Conservation (phyloP, 148 eudicot genomes). For the Amaranthus hypochondriacus region DNA sequence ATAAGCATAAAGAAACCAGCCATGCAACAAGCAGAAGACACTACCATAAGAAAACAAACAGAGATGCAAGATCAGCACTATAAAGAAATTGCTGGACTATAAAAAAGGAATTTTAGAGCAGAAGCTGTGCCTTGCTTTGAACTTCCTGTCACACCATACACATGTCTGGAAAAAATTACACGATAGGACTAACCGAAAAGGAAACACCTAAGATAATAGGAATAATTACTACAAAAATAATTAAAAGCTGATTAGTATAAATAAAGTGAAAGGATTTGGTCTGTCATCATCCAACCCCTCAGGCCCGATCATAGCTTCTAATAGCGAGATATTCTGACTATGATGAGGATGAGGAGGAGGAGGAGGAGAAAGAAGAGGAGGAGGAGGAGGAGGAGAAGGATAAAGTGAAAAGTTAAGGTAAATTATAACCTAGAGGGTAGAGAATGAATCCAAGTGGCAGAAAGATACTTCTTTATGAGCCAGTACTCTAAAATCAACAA, state of each 20-base stretch:
- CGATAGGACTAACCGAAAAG: background rate
- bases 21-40: background rate
- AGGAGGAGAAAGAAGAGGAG: no score
- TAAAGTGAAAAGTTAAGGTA: background rate
- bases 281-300: no score
- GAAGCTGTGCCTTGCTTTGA: background rate
- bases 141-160: background rate
- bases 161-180: background rate
- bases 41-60: background rate
- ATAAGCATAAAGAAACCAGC: background rate
- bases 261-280: no score
- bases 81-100: background rate
- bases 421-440: background rate
- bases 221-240: no score
- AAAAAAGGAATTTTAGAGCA: background rate
- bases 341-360: no score
- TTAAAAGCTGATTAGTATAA: no score
- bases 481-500: background rate
- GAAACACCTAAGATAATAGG: no score
- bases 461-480: background rate
- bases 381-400: no score
- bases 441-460: background rate
- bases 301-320: no score
- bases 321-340: no score
- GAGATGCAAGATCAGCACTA: background rate